These are phyloP conservation scores for Gracilaria domingensis DNA, from an alignment of 23 red algal genomes.

Conservation along the genomic window DNA sequence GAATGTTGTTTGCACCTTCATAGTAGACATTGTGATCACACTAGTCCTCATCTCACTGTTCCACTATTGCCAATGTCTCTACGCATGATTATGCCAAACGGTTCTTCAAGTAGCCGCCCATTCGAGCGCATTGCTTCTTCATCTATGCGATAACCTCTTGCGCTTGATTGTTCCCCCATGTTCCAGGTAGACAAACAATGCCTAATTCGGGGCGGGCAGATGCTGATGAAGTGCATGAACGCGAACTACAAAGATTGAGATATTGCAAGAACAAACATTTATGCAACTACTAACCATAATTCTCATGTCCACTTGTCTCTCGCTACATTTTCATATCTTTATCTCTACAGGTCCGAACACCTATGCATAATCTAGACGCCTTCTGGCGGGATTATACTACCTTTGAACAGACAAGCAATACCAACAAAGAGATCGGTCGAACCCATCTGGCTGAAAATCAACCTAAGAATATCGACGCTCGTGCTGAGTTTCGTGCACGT, in stretches of 20 bases:
- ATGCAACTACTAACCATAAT: background rate
- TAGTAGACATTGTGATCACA: conserved; percentile 22
- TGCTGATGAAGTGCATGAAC: conserved; percentile 10
- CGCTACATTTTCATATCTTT: background rate
- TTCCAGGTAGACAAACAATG: conserved; percentile 9
- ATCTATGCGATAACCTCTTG: background rate
- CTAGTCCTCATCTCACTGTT: conserved; percentile 24
- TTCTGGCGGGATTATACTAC: conserved; percentile 83
- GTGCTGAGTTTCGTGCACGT: conserved; percentile 85
- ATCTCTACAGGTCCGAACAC: conserved; percentile 63
- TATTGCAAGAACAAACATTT: conserved; percentile 6
- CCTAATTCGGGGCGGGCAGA: conserved; percentile 30
- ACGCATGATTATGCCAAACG: conserved; percentile 8
- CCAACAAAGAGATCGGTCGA: conserved; percentile 81
- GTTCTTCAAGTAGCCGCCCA: conserved; percentile 21
- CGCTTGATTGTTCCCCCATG: background rate
- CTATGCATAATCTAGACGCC: conserved; percentile 79
- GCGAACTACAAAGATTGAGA: background rate
- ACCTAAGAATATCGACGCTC: conserved; percentile 74
- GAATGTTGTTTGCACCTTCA: conserved; percentile 26
- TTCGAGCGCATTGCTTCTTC: conserved; percentile 16
- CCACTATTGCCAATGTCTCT: background rate
- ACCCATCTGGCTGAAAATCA: conserved; percentile 57
- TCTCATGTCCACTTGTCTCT: background rate
- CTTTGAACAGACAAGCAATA: conserved; percentile 82